Evolutionary conservation across 2,329 filamentous ascomycete genomes (phyloP).

Genomic region (Xylaria sp.): DNA sequence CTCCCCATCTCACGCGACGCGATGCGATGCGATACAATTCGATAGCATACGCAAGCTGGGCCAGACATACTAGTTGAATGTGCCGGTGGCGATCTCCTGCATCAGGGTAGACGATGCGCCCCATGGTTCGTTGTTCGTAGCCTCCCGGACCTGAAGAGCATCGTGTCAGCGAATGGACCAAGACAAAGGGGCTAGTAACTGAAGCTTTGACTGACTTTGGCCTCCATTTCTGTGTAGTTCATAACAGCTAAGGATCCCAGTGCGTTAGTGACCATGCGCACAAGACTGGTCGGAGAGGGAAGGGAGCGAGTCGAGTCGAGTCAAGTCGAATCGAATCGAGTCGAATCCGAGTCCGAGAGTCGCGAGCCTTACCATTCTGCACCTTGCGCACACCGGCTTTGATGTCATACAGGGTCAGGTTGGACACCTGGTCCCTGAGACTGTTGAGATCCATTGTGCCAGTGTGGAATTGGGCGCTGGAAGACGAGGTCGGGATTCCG

Average conservation of each 20-base stretch:
- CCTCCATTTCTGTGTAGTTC: constrained; percentile 96
- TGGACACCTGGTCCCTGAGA: constrained; percentile 81
- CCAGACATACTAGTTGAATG: constrained; percentile 85
- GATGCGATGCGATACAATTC: not conserved
- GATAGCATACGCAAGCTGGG: not conserved
- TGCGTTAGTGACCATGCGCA: constrained; percentile 13
- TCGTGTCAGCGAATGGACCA: constrained; percentile 3
- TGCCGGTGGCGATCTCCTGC: constrained; percentile 97
- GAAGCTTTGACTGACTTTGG: constrained; percentile 44
- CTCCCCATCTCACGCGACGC: not conserved
- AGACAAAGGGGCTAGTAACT: not conserved
- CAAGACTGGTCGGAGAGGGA: not conserved
- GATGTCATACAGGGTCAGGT: constrained; percentile 89
- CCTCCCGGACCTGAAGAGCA: constrained; percentile 72
- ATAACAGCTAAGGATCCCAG: constrained; percentile 67
- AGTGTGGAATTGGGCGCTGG: constrained; percentile 10
- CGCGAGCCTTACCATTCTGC: constrained; percentile 69
- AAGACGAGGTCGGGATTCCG: not conserved
- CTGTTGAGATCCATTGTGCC: constrained; percentile 74
- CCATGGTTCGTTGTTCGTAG: constrained; percentile 99
- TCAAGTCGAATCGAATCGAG: not conserved
- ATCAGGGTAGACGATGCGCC: constrained; percentile 77
- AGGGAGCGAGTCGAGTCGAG: not conserved
- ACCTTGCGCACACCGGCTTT: constrained; percentile 93
- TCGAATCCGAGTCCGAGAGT: not conserved